Conservation (phyloP, 2,329 filamentous ascomycete genomes). For the Chrysosporium queenslandicum region DNA sequence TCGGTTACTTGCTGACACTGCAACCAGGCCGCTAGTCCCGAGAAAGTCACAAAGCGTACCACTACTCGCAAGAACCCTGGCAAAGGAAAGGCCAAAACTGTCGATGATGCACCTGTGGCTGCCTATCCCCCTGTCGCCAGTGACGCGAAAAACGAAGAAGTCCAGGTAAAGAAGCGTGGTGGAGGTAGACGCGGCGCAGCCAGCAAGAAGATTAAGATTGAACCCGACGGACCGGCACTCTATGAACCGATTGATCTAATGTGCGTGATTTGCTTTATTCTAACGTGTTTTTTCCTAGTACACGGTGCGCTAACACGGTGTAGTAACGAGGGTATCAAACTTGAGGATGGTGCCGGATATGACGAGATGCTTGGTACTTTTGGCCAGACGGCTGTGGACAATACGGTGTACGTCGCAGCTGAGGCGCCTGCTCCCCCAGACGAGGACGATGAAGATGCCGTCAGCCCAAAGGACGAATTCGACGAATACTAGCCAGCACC, state of each 20-base stretch:
- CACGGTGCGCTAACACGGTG: not conserved
- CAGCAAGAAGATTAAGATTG: slow-evolving; percentile 5
- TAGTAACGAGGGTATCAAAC: slow-evolving; percentile 9
- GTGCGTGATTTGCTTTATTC: not conserved
- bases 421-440: not conserved
- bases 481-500: not conserved
- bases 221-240: not conserved
- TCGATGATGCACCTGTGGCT: slow-evolving; percentile 7
- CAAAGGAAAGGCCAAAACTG: slow-evolving; percentile 12
- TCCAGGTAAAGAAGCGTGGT: slow-evolving; percentile 2
- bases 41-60: slow-evolving; percentile 17
- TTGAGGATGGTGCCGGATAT: slow-evolving; percentile 7
- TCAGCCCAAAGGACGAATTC: not conserved
- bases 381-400: slow-evolving; percentile 14
- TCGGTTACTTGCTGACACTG: not conserved
- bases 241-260: slow-evolving; percentile 4
- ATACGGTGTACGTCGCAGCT: slow-evolving; percentile 13
- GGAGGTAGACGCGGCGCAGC: slow-evolving; percentile 1
- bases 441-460: not conserved
- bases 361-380: slow-evolving; percentile 9
- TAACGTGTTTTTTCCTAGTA: not conserved
- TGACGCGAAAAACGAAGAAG: not conserved
- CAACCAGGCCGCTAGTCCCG: slow-evolving; percentile 8
- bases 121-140: not conserved
- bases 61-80: slow-evolving; percentile 13